These are phyloP conservation scores for Crithidia mellificae DNA, from an alignment of 208 protist species.

Conservation along the genomic window DNA sequence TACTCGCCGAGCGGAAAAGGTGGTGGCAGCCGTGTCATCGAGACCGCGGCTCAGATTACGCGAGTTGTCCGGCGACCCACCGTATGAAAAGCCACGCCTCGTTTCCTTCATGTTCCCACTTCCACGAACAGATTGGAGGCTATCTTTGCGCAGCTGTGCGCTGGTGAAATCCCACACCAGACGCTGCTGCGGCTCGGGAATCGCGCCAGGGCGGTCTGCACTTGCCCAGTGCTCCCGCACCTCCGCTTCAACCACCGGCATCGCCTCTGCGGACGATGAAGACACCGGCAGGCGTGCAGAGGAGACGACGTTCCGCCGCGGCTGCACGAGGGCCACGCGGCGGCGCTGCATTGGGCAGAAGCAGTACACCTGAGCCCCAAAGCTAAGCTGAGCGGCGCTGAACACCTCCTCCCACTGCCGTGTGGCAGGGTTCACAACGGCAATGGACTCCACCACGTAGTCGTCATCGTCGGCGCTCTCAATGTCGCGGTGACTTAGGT, in stretches of 20 bases:
- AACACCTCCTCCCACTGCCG: conserved; percentile 55
- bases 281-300: no score
- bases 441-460: conserved; percentile 47
- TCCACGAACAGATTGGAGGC: not conserved
- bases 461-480: not conserved
- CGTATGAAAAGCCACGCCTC: not conserved
- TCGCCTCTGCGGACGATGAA: not conserved
- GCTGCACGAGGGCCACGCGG: not conserved
- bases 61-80: not conserved
- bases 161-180: conserved; percentile 25
- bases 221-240: conserved; percentile 10
- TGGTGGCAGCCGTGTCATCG: not conserved
- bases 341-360: conserved; percentile 31
- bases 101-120: not conserved
- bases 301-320: not conserved
- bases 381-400: conserved; percentile 59
- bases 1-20: conserved; percentile 1
- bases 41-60: not conserved
- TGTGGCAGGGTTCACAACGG: conserved; percentile 42
- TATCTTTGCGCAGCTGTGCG: no score
- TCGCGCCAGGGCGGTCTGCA: conserved; percentile 12
- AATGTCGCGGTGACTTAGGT: not conserved
- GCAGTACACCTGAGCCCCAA: conserved; percentile 62
- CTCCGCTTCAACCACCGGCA: conserved; percentile 6
- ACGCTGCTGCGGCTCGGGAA: conserved; percentile 31